A percentile compares a stretch with the other conserved stretches of the same genome.
These are phyloP conservation scores for Sporisorium exsertum DNA, from an alignment of 1,284 basidiomycete species.

Conservation along the genomic window DNA sequence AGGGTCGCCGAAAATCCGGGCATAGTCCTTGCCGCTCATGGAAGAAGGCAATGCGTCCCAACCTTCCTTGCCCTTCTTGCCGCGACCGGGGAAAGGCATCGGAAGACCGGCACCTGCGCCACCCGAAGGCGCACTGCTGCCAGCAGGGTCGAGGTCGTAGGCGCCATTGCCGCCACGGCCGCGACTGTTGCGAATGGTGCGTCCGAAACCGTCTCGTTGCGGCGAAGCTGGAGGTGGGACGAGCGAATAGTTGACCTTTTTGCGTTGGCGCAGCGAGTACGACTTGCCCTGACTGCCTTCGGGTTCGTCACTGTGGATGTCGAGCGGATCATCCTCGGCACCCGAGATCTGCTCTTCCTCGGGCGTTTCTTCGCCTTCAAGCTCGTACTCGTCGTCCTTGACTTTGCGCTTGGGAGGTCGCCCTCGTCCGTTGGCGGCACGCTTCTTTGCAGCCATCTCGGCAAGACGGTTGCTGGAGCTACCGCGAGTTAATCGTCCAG, in stretches of 20 bases:
- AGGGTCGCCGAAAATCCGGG: constrained; percentile 61
- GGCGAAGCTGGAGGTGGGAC: constrained; percentile 59
- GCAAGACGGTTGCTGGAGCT: constrained; percentile 28
- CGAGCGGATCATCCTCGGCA: constrained; percentile 49
- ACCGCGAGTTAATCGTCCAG: constrained; percentile 35
- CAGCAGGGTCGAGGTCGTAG: constrained; percentile 38
- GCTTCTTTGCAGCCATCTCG: constrained; percentile 50
- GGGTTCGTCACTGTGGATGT: constrained; percentile 55
- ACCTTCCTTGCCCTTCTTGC: constrained; percentile 57
- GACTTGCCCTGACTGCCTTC: constrained; percentile 53
- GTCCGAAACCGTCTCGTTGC: constrained; percentile 61
- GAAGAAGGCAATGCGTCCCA: constrained; percentile 60
- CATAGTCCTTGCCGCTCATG: constrained; percentile 67
- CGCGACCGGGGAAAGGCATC: constrained; percentile 49
- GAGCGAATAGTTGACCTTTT: constrained; percentile 67
- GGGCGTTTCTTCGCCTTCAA: constrained; percentile 42
- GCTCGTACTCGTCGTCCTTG: constrained; percentile 45
- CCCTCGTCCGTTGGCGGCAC: constrained; percentile 33
- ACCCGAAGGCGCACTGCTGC: constrained; percentile 18
- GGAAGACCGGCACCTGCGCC: constrained; percentile 30
- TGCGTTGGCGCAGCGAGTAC: constrained; percentile 65
- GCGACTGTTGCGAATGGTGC: constrained; percentile 43
- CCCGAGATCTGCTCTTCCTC: constrained; percentile 43
- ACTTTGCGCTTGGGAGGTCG: constrained; percentile 18
- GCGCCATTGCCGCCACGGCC: constrained; percentile 30